Base-by-base conservation (phyloP, 345 rosid genomes). In the Cochlearia excelsa region DNA sequence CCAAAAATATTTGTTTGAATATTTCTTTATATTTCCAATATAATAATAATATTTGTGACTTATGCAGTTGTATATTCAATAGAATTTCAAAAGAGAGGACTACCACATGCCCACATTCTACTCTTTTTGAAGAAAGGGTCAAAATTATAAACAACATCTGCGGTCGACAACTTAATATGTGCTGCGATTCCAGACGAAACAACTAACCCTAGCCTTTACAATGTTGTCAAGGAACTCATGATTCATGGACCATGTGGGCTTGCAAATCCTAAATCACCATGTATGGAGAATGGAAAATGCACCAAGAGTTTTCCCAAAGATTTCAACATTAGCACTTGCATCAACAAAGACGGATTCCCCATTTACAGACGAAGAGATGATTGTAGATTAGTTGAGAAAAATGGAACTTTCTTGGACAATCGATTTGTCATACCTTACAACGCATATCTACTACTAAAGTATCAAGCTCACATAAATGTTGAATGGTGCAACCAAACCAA, bases 401-500 rank as follows among this genome's bases (percentile, higher is more conserved):
- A 28, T 40, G 37, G 47, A 2, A 40, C 6, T 9, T 0, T 0
- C 1, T 2, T 56, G 0, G 61, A 57, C n/a, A 57, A 57, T 1
- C 1, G 6, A 3, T 57, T 6, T 43, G 11, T 42, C 2, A 30
- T 57, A 0, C 61, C 49, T 0, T 57, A 57, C 9, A 57, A 42
- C 7, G 10, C 48, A 0, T 0, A 57, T 1, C 26, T 43, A 6
- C 27, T 57, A 0, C 39, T 57, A 2, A 57, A 43, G 7, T 57
- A 57, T 1, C 16, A 43, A n/a, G 61, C 50, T 0, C 61, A 42
- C 11, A 57, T 57, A 42, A 57, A 57, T 30, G 50, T 57, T 1
- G 61, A 57, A 42, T 57, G 61, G 49, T 57, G 49, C 39, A 57
- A 57, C 6, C 61, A 41, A 30, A 42, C 7, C 1, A 42, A 7